Base-by-base conservation (phyloP, 352 stramenopile genomes). In the Globisporangium middletonii region DNA sequence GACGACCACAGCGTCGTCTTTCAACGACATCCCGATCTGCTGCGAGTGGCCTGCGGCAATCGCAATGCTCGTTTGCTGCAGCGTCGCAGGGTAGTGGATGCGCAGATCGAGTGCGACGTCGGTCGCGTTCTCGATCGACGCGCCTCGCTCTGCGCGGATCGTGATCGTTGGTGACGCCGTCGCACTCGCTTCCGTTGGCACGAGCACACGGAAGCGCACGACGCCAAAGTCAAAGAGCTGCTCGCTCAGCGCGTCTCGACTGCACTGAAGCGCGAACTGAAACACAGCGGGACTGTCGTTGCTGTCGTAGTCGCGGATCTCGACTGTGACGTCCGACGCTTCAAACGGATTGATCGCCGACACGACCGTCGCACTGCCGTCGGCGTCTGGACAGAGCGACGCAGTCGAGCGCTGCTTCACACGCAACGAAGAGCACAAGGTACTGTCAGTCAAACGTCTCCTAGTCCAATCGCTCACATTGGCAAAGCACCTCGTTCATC, bases 321-420 rank as follows among this genome's bases (percentile, higher is more conserved):
- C 28, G 38, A 69, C 44, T 65, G 50, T 54, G 69, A 64, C 28
- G 13, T 66, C 51, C 4, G 69, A 52, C 0, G 53, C 38, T 43
- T 75, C 67, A 43, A 71, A 79, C 9, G 73, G 73, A 26, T 83
- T 81, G 27, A 83, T 65, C 37, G 45, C 28, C 28, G 73, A 80
- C 27, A 81, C 12, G 30, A 57, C 41, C n/a, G 53, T 30, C 23
- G 67, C 63, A 37, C 67, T 52, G 53, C 43, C 57, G 6, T 47
- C 57, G 0, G 73, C 54, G 3, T 47, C 46, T 49, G 73, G 11
- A 18, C 68, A n/a, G 46, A 83, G 35, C 27, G 42, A 41, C 30
- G 54, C 27, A 11, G 26, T 27, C 19, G 42, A 35, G 4, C 53
- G 38, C 43, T 63, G 15, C 12, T 16, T 35, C 51, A 28, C 13